These are phyloP conservation scores for Plasmopara muralis DNA, from an alignment of 352 stramenopile species.

Conservation along the genomic window DNA sequence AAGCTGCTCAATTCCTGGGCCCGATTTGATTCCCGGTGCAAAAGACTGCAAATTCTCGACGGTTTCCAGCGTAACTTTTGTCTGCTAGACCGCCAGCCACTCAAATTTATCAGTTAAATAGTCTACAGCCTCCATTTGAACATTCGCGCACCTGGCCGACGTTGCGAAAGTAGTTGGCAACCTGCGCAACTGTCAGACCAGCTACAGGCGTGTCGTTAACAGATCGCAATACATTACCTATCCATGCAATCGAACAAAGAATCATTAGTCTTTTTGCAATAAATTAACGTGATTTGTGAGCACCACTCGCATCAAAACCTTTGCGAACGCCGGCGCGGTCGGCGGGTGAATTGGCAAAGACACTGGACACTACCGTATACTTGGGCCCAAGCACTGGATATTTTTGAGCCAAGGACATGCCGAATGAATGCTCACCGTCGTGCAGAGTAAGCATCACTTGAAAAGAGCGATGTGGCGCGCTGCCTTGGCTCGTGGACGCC, in stretches of 20 bases:
- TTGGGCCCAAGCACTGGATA: constrained; percentile 9
- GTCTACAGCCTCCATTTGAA: neutral
- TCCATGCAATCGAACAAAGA: neutral
- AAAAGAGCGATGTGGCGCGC: constrained; percentile 9
- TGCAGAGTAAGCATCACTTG: constrained; percentile 38
- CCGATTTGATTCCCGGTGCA: neutral
- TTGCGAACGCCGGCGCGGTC: constrained; percentile 42
- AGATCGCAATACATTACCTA: constrained; percentile 36
- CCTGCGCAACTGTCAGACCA: constrained; percentile 29
- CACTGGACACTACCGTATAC: constrained; percentile 46
- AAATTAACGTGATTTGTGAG: neutral
- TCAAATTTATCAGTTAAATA: neutral
- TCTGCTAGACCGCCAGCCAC: constrained; percentile 12
- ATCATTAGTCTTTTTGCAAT: constrained; percentile 1
- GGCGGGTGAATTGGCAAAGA: constrained; percentile 51
- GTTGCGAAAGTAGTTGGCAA: constrained; percentile 43
- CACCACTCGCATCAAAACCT: constrained; percentile 23
- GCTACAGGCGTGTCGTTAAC: constrained; percentile 34
- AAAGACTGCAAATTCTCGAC: constrained; percentile 3
- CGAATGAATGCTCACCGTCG: constrained; percentile 50
- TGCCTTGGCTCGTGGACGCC: neutral
- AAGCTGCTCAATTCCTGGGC: neutral
- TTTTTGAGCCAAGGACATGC: constrained; percentile 56
- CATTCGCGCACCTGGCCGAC: constrained; percentile 18
- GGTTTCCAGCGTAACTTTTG: constrained; percentile 25